Conservation (phyloP, 306 rosid species). For the Trifolium repens region DNA sequence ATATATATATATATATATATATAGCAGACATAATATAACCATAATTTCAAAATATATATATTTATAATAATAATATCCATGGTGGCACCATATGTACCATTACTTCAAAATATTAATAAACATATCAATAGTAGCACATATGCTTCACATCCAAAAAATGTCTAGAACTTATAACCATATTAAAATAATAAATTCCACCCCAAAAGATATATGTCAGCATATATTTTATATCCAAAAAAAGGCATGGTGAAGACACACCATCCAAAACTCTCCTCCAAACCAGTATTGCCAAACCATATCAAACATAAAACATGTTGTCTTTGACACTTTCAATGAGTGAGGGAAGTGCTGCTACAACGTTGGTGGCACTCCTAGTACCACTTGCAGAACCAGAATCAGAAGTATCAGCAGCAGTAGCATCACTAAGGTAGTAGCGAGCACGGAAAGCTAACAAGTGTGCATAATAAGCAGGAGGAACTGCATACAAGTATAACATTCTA, state of each 20-base stretch:
- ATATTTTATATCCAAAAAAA: no score
- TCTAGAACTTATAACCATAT: background rate
- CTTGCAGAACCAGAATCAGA: constrained; percentile 41
- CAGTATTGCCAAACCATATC: background rate
- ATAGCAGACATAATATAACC: background rate
- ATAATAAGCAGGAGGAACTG: constrained; percentile 58
- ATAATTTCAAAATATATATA: background rate
- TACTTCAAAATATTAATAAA: no score
- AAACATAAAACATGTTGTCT: constrained; percentile 51
- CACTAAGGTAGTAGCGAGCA: constrained; percentile 48
- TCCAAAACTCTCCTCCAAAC: background rate
- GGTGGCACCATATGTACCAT: background rate
- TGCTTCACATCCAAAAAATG: background rate
- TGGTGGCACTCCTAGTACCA: background rate
- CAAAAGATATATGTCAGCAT: background rate
- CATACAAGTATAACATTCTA: background rate
- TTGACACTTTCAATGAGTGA: constrained; percentile 26
- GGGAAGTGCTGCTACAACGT: constrained; percentile 8
- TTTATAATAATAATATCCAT: background rate
- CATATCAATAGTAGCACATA: background rate
- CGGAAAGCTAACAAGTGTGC: constrained; percentile 56
- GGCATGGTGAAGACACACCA: background rate
- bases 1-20: no score
- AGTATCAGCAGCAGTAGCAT: constrained; percentile 32
- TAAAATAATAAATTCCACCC: background rate